phyloP scores from a whole-genome alignment of 2,329 filamentous ascomycete genomes.

The Botryotinia convoluta region DNA sequence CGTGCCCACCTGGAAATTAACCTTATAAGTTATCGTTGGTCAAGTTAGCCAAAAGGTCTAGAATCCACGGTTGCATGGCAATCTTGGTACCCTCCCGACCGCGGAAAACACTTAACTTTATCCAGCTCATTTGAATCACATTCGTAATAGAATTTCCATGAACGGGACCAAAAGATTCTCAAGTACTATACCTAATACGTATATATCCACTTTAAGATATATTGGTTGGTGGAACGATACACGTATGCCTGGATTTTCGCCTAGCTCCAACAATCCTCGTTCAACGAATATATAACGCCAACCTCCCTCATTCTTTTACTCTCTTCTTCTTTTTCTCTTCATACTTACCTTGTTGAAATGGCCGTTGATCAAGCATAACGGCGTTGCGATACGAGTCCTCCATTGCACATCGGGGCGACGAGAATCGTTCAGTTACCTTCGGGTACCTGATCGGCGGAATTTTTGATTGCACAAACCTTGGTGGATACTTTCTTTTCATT shows the following conservation, averaged over 20 bases:
- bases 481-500: constrained; percentile 40
- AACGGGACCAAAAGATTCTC: background rate
- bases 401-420: constrained; percentile 57
- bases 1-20: background rate
- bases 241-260: background rate
- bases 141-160: constrained; percentile 3
- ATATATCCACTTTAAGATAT: too few relatives aligned
- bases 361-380: constrained; percentile 36
- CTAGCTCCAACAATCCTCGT: background rate
- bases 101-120: background rate
- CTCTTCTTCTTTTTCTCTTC: constrained; percentile 29
- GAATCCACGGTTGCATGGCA: background rate
- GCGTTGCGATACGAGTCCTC: constrained; percentile 44
- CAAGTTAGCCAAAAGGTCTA: background rate
- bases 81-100: background rate
- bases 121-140: background rate
- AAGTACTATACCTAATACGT: background rate
- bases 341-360: constrained; percentile 42
- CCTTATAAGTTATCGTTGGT: background rate
- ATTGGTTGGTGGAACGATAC: background rate
- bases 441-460: constrained; percentile 39
- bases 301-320: constrained; percentile 16
- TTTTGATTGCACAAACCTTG: constrained; percentile 38
- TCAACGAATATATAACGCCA: background rate
- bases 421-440: constrained; percentile 40